Percentiles rank a stretch among this genome's conserved stretches.
Conservation (phyloP, 805 yeast species). For the Schizosaccharomyces octosporus region DNA sequence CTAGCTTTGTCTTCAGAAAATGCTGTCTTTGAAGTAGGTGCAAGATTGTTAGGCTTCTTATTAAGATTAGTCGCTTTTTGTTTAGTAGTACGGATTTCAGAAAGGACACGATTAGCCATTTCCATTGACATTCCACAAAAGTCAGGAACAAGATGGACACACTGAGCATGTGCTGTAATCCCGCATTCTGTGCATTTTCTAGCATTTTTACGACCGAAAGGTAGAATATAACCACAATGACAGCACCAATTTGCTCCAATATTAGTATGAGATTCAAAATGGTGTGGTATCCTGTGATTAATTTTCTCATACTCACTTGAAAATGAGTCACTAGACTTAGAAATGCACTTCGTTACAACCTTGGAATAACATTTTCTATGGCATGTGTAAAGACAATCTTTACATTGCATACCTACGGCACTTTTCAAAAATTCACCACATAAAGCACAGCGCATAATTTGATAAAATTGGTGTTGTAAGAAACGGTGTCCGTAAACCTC, state of each 20-base stretch:
- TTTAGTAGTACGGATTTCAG: slow-evolving; percentile 56
- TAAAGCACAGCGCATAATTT: slow-evolving; percentile 88
- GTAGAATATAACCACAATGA: slow-evolving; percentile 90
- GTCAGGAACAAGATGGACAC: slow-evolving; percentile 89
- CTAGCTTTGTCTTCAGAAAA: slow-evolving; percentile 2
- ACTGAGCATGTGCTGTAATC: slow-evolving; percentile 74
- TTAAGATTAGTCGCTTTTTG: slow-evolving; percentile 3
- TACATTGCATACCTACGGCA: slow-evolving; percentile 56
- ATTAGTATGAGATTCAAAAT: slow-evolving; percentile 77
- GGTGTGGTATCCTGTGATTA: slow-evolving; percentile 90
- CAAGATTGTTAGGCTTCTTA: neutral
- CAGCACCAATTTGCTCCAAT: slow-evolving; percentile 98
- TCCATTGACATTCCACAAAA: slow-evolving; percentile 98
- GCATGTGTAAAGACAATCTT: slow-evolving; percentile 53
- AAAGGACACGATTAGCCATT: slow-evolving; percentile 70
- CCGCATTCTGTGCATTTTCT: slow-evolving; percentile 73
- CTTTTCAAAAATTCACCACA: slow-evolving; percentile 84
- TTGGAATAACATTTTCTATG: slow-evolving; percentile 57
- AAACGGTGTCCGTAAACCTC: slow-evolving; percentile 93
- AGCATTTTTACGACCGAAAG: slow-evolving; percentile 83
- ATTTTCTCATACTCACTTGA: slow-evolving; percentile 55
- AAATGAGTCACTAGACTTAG: slow-evolving; percentile 40
- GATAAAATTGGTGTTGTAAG: slow-evolving; percentile 82
- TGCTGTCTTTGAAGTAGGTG: slow-evolving; percentile 3
- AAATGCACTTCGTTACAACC: slow-evolving; percentile 57